Evolutionary conservation across 208 protist species (phyloP).

Genomic region (Crithidia expoeki): DNA sequence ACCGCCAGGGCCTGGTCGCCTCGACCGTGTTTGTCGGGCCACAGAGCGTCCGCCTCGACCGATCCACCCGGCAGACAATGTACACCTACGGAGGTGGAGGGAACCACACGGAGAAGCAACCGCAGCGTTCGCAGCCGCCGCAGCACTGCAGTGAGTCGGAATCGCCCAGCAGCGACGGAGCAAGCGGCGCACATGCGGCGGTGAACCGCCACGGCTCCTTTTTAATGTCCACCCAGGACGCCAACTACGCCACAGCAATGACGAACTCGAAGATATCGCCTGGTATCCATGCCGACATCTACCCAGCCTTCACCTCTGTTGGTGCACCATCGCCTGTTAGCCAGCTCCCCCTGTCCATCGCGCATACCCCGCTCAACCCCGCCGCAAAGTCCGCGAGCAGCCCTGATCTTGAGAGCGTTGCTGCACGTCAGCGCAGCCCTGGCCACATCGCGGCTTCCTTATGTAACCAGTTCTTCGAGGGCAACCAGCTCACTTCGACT

Average conservation of each 20-base stretch:
- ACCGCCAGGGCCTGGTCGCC: not conserved
- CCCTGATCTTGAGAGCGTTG: not conserved
- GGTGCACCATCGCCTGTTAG: not conserved
- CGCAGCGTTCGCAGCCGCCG: not conserved
- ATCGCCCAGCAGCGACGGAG: not conserved
- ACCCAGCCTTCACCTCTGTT: not conserved
- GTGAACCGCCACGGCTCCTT: conserved; percentile 13
- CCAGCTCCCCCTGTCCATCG: not conserved
- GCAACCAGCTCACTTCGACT: conserved; percentile 1
- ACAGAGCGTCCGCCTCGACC: conserved; percentile 4
- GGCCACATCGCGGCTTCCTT: not conserved
- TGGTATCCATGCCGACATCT: not conserved
- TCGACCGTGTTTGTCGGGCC: conserved; percentile 9
- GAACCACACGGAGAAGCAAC: not conserved
- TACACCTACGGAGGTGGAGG: conserved; percentile 9
- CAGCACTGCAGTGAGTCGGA: not conserved
- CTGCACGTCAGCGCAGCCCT: not conserved
- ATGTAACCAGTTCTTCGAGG: conserved; percentile 1
- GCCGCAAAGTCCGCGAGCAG: not conserved
- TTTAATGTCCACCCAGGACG: conserved; percentile 8
- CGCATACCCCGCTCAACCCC: not conserved
- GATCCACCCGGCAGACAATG: not conserved
- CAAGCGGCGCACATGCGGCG: not conserved
- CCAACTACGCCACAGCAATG: not conserved
- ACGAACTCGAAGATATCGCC: not conserved